Conservation (phyloP, 345 rosid species). For the Lumnitzera littorea region DNA sequence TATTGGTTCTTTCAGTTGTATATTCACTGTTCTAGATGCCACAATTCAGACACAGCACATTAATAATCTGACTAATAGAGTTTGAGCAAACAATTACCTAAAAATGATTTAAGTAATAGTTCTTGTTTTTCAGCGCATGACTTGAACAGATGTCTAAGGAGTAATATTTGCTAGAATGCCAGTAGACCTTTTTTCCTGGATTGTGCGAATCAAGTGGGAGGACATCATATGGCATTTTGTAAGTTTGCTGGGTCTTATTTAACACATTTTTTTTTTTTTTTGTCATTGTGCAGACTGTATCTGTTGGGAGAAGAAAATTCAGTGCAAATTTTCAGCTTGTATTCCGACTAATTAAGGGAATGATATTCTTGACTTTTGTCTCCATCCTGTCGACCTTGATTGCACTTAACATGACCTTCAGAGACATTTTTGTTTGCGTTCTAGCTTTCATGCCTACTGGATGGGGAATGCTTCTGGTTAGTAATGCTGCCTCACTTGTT, state of each 20-base stretch:
- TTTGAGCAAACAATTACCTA: too few relatives aligned
- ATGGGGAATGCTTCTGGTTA: slow-evolving; percentile 98
- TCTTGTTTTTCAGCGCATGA: too few relatives aligned
- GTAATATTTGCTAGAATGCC: too few relatives aligned
- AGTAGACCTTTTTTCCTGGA: too few relatives aligned
- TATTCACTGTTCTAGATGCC: too few relatives aligned
- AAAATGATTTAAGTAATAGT: too few relatives aligned
- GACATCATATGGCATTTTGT: too few relatives aligned
- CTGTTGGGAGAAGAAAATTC: slow-evolving; percentile 89
- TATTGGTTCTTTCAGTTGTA: too few relatives aligned
- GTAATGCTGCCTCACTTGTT: slow-evolving; percentile 7
- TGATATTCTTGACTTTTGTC: slow-evolving; percentile 81
- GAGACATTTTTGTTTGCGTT: slow-evolving; percentile 82
- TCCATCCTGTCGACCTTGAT: slow-evolving; percentile 70
- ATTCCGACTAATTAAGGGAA: slow-evolving; percentile 90
- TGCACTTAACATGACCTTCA: slow-evolving; percentile 81
- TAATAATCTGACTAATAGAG: too few relatives aligned
- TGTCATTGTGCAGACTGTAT: slow-evolving; percentile 55
- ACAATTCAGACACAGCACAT: too few relatives aligned
- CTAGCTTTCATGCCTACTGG: slow-evolving; percentile 99
- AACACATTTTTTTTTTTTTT: background rate
- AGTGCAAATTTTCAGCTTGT: slow-evolving; percentile 93
- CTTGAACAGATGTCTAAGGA: too few relatives aligned
- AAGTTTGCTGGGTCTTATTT: background rate
- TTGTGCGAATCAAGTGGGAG: too few relatives aligned